These are phyloP conservation scores for Mentha longifolia DNA, from an alignment of 257 asterid species.

Conservation along the genomic window DNA sequence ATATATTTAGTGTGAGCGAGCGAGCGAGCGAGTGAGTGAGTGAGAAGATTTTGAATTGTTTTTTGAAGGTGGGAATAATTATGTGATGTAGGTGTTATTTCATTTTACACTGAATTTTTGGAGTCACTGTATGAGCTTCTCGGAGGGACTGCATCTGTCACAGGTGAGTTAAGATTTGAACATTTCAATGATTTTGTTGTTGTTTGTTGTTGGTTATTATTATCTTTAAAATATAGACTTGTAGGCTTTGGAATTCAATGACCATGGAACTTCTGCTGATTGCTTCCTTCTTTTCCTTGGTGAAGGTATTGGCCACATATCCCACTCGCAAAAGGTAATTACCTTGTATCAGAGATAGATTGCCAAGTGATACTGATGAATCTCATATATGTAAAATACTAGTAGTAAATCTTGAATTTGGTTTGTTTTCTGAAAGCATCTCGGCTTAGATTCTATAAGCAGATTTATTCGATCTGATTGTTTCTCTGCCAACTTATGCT, in stretches of 20 bases:
- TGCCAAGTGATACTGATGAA: conserved; percentile 7
- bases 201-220: background rate
- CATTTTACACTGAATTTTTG: conserved; percentile 77
- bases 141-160: conserved; percentile 76
- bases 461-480: background rate
- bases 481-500: background rate
- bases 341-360: conserved; percentile 6
- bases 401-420: background rate
- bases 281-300: conserved; percentile 34
- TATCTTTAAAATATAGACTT: background rate
- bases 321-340: conserved; percentile 74
- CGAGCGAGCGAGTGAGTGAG: background rate
- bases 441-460: background rate
- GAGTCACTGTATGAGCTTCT: conserved; percentile 69
- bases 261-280: conserved; percentile 31
- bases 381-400: background rate
- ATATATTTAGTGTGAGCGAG: background rate
- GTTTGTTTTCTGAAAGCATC: background rate
- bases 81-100: conserved; percentile 68
- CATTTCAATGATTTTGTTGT: background rate
- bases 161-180: conserved; percentile 55
- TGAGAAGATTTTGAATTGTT: background rate
- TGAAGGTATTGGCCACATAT: conserved; percentile 73
- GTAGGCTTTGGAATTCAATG: conserved; percentile 19
- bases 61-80: conserved; percentile 21